Conservation (phyloP, 2,329 filamentous ascomycete genomes). For the Bertia moriformis region DNA sequence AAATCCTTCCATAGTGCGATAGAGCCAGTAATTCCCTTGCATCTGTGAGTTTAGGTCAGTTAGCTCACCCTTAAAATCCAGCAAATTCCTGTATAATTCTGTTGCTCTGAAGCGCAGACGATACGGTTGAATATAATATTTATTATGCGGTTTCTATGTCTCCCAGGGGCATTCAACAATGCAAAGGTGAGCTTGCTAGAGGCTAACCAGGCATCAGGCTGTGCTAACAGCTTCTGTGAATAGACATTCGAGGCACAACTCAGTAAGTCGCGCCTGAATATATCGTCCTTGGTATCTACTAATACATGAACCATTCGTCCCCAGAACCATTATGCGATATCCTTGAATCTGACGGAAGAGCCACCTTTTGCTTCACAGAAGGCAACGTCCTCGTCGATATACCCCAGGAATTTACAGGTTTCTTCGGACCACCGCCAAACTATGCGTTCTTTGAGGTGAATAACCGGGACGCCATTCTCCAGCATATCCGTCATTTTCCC, state of each 20-base stretch:
- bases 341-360: not conserved
- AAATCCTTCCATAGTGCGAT: too few species aligned
- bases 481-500: not conserved
- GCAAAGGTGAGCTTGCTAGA: slow-evolving; percentile 7
- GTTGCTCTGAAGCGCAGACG: too few species aligned
- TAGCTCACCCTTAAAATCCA: too few species aligned
- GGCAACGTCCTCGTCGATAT: not conserved
- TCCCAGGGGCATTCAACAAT: slow-evolving; percentile 7
- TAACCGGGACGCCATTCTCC: not conserved
- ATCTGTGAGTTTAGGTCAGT: too few species aligned
- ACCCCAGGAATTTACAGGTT: not conserved
- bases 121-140: too few species aligned
- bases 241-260: slow-evolving; percentile 1
- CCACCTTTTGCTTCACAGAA: not conserved
- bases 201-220: slow-evolving; percentile 7
- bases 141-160: slow-evolving; percentile 8
- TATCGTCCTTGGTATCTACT: too few species aligned
- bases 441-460: not conserved
- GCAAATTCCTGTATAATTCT: too few species aligned
- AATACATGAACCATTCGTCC: not conserved
- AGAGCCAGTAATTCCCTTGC: too few species aligned
- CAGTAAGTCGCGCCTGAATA: not conserved
- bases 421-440: not conserved
- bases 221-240: slow-evolving; percentile 7
- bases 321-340: not conserved